Base-by-base conservation (phyloP, 2,329 filamentous ascomycete genomes). In the Ascochyta pisi region DNA sequence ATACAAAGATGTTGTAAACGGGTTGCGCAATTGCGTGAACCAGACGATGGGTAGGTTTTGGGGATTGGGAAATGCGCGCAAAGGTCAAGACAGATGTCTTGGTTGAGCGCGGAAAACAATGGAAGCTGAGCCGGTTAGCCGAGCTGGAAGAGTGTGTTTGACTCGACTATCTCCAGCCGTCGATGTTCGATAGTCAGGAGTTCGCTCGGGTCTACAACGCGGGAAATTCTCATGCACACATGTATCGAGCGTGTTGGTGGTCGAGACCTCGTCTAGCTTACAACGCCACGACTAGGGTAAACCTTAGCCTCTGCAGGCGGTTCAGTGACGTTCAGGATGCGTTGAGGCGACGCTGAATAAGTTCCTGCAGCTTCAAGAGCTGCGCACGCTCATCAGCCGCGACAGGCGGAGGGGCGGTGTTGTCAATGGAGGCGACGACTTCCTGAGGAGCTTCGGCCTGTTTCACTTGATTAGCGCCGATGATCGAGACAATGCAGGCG, bases 371-470 rank as follows among this genome's bases (percentile, higher is more conserved):
- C 62, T 67, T 67, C 62, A 69, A 52, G 34, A 75, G 57, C 49
- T 73, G 58, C 16, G 63, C 65, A 50, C 69, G 69, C 62, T 73
- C 69, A 22, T 65, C 57, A 23, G 59, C 60, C 35, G 60, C 64
- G 19, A 65, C 53, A 12, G 68, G 63, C 22, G 63, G 62, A 48
- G 69, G 71, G 43, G 61, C 61, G 62, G 65, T 52, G 48, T 68
- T 62, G 49, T 66, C 58, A 39, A 75, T 63, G 45, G 70, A 68
- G 50, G 62, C 54, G 45, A 73, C 64, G 53, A 76, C 74, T 48
- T 69, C 69, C 33, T 67, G 60, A 52, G 74, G 71, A 56, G 74
- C 73, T 70, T 77, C 74, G 65, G 73, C 70, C 75, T 77, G 70
- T 70, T 71, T 70, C 68, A 70, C 57, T 57, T 60, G 58, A 61